Base-by-base conservation (phyloP, 352 stramenopile genomes). In the Phytophthora pinifolia region DNA sequence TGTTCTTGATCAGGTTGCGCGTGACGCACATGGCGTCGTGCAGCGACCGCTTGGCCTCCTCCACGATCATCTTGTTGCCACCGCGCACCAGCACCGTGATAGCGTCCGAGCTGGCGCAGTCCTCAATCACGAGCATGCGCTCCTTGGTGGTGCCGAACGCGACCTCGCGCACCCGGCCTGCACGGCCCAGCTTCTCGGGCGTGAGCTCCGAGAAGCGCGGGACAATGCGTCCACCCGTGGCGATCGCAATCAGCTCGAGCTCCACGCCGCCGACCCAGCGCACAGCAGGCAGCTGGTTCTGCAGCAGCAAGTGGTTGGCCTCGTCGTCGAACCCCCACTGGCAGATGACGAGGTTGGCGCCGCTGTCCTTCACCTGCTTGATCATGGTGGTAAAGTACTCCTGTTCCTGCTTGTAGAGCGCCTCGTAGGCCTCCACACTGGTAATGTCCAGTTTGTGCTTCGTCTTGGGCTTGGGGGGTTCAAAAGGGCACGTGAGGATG, bases 301-400 rank as follows among this genome's bases (percentile, higher is more conserved):
- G 96, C 41, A 99, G 77, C 29, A 99, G 81, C 62, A 99, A 75
- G 74, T 99, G 96, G 84, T 99, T 99, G 44, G 97, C 97, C 69
- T 99, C 97, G 71, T 99, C 98, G 74, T 99, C 98, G 70, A 99
- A 99, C 34, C 98, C 98, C 97, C 97, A 99, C 75, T 99, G 96
- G 79, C 97, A 99, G 73, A 99, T 98, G 38, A 99, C 97, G 27
- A 99, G 68, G 70, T 99, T 99, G 38, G 92, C 94, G 29, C 97
- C 97, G 65, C 83, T 97, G 68, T 99, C 97, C 83, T 99, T 99
- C 48, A 99, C 97, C 66, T 99, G 92, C 70, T 98, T 81, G 54
- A 99, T 98, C 97, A 99, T 99, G 45, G 98, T 97, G 42, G 79
- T 79, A 73, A 99, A 99, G 76, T 99, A 99, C 58, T 98, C 79